These are phyloP conservation scores for Termitomyces sp. DNA, from an alignment of 768 basidiomycete genomes.

Conservation along the genomic window DNA sequence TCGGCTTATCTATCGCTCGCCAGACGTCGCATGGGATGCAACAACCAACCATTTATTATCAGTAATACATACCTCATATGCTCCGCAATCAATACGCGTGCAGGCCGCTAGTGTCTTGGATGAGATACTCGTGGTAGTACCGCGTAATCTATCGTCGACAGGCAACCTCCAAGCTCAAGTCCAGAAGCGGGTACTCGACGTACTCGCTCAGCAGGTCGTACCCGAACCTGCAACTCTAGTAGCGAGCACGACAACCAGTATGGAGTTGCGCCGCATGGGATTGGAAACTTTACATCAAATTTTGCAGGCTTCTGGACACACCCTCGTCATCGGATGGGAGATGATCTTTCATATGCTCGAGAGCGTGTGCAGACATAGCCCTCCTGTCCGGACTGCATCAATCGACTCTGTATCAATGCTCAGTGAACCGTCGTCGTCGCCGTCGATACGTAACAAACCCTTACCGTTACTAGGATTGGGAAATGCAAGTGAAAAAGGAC, in stretches of 20 bases:
- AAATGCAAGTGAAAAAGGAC: constrained; percentile 61
- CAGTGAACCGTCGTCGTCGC: constrained; percentile 38
- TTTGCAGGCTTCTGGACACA: constrained; percentile 87
- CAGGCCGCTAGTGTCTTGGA: constrained; percentile 88
- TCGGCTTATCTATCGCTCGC: constrained; percentile 78
- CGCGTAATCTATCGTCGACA: constrained; percentile 57
- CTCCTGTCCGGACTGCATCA: constrained; percentile 28
- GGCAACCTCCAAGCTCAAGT: constrained; percentile 63
- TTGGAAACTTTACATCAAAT: constrained; percentile 88
- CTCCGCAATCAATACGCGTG: constrained; percentile 74
- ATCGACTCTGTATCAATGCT: constrained; percentile 35
- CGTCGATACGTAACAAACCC: constrained; percentile 30
- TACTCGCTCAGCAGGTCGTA: constrained; percentile 76
- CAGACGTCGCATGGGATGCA: constrained; percentile 80
- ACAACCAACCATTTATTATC: constrained; percentile 77
- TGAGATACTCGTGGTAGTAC: constrained; percentile 75
- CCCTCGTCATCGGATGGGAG: constrained; percentile 89
- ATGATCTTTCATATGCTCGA: constrained; percentile 89
- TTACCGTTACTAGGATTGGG: constrained; percentile 45
- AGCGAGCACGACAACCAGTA: constrained; percentile 38
- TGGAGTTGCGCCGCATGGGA: constrained; percentile 85
- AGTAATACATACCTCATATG: constrained; percentile 62
- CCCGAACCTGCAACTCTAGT: constrained; percentile 31
- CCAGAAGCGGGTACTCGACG: constrained; percentile 82
- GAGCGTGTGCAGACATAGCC: constrained; percentile 70